Percentiles rank a stretch among this genome's conserved stretches.
Conservation (phyloP, 2,329 filamentous ascomycete genomes). For the Dothideomycetes sp. region DNA sequence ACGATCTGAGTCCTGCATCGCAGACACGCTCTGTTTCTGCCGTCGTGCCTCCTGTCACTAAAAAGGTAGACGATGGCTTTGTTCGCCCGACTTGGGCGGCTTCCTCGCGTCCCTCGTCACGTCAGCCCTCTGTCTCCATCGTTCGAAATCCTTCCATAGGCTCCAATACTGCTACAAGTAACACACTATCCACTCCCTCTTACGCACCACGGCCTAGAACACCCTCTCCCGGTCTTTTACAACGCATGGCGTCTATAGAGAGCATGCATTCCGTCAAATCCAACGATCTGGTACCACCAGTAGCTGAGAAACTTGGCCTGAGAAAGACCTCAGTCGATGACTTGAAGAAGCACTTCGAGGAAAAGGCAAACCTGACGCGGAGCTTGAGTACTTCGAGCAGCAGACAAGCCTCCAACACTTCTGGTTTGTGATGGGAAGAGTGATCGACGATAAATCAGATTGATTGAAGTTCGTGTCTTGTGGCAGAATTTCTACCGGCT, state of each 20-base stretch:
- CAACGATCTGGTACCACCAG: neutral
- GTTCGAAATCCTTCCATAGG: neutral
- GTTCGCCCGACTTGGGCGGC: slow-evolving; percentile 16
- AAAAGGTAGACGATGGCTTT: slow-evolving; percentile 12
- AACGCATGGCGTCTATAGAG: slow-evolving; percentile 39
- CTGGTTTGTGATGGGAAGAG: neutral
- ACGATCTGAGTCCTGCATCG: neutral
- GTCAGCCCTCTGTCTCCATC: neutral
- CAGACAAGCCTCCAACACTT: neutral
- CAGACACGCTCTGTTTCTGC: slow-evolving; percentile 15
- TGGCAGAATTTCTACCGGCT: no score
- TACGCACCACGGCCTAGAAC: slow-evolving; percentile 22
- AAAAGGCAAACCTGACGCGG: slow-evolving; percentile 32
- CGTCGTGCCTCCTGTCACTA: slow-evolving; percentile 1
- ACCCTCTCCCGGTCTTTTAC: slow-evolving; percentile 35
- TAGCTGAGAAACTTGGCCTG: slow-evolving; percentile 26
- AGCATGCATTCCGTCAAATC: no score
- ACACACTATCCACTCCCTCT: neutral
- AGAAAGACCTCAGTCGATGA: slow-evolving; percentile 40
- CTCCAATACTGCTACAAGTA: no score
- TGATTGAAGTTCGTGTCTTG: neutral
- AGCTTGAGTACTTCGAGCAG: neutral
- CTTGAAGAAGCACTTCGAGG: slow-evolving; percentile 39
- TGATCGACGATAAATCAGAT: slow-evolving; percentile 1
- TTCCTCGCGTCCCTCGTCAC: slow-evolving; percentile 13